These are phyloP conservation scores for Mortierella antarctica DNA, from an alignment of 192 early-diverging fungal genomes.

Conservation along the genomic window DNA sequence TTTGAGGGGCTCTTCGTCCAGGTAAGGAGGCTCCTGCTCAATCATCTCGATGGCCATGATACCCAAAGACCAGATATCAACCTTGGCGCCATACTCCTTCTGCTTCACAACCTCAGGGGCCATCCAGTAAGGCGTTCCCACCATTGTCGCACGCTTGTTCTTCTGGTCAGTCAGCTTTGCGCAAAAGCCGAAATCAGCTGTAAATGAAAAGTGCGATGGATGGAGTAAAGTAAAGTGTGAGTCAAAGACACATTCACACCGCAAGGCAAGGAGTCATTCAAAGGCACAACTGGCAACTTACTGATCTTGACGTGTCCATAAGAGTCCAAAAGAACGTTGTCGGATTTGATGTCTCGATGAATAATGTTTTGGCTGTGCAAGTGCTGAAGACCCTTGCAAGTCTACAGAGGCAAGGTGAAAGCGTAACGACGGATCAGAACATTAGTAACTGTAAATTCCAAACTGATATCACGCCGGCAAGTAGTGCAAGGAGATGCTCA, in stretches of 20 bases:
- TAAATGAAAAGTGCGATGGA: not conserved
- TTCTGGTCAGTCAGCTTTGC: conserved; percentile 86
- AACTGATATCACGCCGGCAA: not conserved
- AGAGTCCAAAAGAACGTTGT: conserved; percentile 88
- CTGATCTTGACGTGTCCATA: conserved; percentile 87
- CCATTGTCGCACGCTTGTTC: conserved; percentile 90
- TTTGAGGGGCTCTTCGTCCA: conserved; percentile 94
- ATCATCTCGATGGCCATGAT: conserved; percentile 99
- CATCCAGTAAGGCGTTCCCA: conserved; percentile 94
- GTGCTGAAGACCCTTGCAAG: conserved; percentile 82
- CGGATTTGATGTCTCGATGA: conserved; percentile 92
- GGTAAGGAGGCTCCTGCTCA: conserved; percentile 95
- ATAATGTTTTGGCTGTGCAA: conserved; percentile 88
- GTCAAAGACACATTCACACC: not conserved
- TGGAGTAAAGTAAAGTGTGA: not conserved
- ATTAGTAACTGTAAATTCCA: not conserved
- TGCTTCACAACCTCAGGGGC: conserved; percentile 89
- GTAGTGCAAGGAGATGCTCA: too few species aligned
- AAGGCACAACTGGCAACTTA: conserved; percentile 36
- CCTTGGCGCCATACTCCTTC: conserved; percentile 82
- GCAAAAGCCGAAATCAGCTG: conserved; percentile 92
- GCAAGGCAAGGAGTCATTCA: not conserved
- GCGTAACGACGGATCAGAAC: not conserved
- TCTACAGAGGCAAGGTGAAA: conserved; percentile 46
- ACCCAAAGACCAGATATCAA: conserved; percentile 93